These are phyloP conservation scores for Ulmus americana DNA, from an alignment of 331 rosid genomes.

Conservation along the genomic window DNA sequence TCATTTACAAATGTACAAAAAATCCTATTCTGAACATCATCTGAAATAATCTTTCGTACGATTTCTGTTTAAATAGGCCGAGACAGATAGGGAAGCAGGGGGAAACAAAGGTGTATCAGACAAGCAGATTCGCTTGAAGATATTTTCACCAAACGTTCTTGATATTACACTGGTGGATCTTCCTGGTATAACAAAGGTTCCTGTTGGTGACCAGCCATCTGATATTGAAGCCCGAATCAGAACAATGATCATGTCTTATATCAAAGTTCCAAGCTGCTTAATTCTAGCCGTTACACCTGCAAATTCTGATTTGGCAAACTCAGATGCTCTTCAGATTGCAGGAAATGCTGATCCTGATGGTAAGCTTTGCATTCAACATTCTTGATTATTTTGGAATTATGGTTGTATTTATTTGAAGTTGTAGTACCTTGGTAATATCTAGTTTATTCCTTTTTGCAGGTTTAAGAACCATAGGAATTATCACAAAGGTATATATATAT, in stretches of 20 bases:
- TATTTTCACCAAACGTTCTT: constrained; percentile 88
- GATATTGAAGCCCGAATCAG: constrained; percentile 86
- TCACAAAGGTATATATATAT: constrained; percentile 64
- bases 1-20: not conserved
- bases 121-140: constrained; percentile 85
- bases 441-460: constrained; percentile 45
- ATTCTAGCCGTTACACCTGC: constrained; percentile 95
- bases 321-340: constrained; percentile 99
- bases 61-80: constrained; percentile 42
- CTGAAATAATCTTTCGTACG: not conserved
- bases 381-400: not conserved
- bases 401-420: not conserved
- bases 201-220: constrained; percentile 97
- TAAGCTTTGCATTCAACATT: constrained; percentile 15
- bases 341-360: constrained; percentile 99
- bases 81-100: constrained; percentile 91
- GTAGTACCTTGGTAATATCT: not conserved
- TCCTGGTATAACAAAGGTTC: constrained; percentile 97
- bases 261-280: constrained; percentile 68
- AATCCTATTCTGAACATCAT: not conserved
- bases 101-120: constrained; percentile 88
- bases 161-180: constrained; percentile 96
- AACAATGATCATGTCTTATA: constrained; percentile 95
- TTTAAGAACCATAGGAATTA: constrained; percentile 85
- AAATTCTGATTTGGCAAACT: constrained; percentile 93